Evolutionary conservation across 2,329 filamentous ascomycete genomes (phyloP), one percentile per base, ranked within the genome.

Genomic region (Sordariomycetes sp.): DNA sequence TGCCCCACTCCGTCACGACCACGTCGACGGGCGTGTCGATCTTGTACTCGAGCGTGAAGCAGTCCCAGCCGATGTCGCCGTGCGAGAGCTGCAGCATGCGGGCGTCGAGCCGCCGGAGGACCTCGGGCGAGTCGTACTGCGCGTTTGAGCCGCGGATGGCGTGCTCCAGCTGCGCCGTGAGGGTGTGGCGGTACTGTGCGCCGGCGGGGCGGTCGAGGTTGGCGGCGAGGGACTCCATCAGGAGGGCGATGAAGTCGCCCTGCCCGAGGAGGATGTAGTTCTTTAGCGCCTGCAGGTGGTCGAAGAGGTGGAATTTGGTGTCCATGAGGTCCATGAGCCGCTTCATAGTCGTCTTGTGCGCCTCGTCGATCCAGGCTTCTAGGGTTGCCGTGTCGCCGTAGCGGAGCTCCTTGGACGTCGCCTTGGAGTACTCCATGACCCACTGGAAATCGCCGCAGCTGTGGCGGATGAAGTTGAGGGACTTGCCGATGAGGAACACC

Each of bases 21-120:
- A 99, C 94, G 69, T 99, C 94, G 25, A 97, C 89, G 0, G 94
- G 94, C 1, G 93, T 89, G 69, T 96, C 92, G 64, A 99, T 94
- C 70, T 97, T 97, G 75, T 99, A 99, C 70, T 99, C 95, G 10
- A 99, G 83, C 0, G 94, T 99, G 73, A 99, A 99, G 68, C 95
- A 96, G 68, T 99, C 94, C 94, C 94, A 99, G 55, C 94, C 94
- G 57, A 97, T 97, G 66, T 99, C 94, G 56, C 94, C 94, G 65
- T 97, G 92, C 10, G 89, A 95, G 6, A 97, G 81, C 73, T 97
- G 93, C 48, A 99, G 80, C 93, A 99, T 97, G 61, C 95, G 89
- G n/a, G 94, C 93, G 71, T 99, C 94, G 3, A 99, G 81, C 12
- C 94, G 85, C 5, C 90, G 85, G 32, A 99, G 82, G 5, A 99